Evolutionary conservation across 345 rosid genomes (phyloP), one percentile per base, ranked within the genome.

Genomic region (Euclidium syriacum): DNA sequence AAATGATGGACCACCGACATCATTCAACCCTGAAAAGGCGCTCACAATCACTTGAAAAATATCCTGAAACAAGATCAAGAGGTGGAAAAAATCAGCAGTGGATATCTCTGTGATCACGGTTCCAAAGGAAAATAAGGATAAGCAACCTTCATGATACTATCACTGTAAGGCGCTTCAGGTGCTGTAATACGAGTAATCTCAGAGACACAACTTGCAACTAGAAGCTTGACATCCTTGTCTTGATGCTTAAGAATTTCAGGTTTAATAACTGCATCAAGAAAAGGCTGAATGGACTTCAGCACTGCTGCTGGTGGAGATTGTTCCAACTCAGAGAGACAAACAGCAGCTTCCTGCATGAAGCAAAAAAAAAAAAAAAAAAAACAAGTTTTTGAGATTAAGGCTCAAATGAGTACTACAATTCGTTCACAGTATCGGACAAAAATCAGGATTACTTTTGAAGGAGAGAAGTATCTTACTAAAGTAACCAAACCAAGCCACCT

Each of bases 111-210:
- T 33, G 40, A 57, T 49, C 18, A 25, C 3, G 40, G 66, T 26
- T 8, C 27, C 11, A 50, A 23, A 58, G 23, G 36, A 35, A 60
- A 23, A 16, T 23, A 20, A 65, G 40, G 56, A 58, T 34, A 71
- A 58, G 52, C 19, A 63, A 90, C 99, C 99, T 86, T 94, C 63
- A 94, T 72, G 63, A 80, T 75, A 47, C 80, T 91, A 76, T 87
- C 99, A 53, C 68, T 75, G 51, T 90, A 94, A 65, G 99, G 97
- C 54, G 97, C 95, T 75, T 87, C 96, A 36, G 99, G 99, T n/a
- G 99, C 99, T 60, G 99, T 87, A 43, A 94, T 83, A 50, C 99
- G 86, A 56, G 97, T 87, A 62, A 90, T 84, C 79, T 94, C 99
- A 65, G 97, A 94, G 62, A 90, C 75, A 54, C 96, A 94, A n/a